Base-by-base conservation (phyloP, 176 grass and related monocot genomes). In the Pharus latifolius region DNA sequence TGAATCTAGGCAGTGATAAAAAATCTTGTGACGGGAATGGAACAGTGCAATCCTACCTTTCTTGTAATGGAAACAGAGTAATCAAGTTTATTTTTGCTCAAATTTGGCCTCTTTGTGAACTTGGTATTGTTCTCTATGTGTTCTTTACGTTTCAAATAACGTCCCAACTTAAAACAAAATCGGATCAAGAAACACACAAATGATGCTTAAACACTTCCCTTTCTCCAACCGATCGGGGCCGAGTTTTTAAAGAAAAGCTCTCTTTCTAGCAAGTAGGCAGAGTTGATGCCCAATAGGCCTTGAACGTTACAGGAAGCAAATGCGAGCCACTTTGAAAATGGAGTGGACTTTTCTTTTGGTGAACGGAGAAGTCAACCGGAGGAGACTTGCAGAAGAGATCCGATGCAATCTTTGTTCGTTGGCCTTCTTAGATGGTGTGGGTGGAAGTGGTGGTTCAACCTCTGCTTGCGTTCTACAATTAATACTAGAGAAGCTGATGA, bases 241-340 rank as follows among this genome's bases (percentile, higher is more conserved):
- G 28, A 54, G 5, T 40, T 57, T 27, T 44, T 51, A 45, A 2
- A 1, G 5, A 26, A 20, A 35, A 31, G 16, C 26, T n/a, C 15
- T 5, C 6, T 13, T 15, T 49, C 6, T 10, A 3, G 70, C n/a
- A 37, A 65, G 61, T 73, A 73, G 82, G 67, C 67, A 73, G 50
- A 54, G 32, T 22, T 4, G 9, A 49, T 32, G 5, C 20, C 24
- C 30, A 45, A 0, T 16, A 20, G 7, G n/a, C 42, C 20, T 29
- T 20, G 1, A 8, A 5, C 4, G 35, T 38, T 38, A 38, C 8
- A 38, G 4, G 35, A n/a, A 38, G 35, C 8, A 38, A 38, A 38
- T 38, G 9, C 35, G 35, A 38, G 35, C 8, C 35, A 38, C 35
- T 9, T 38, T 38, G 9, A 5, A 4, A 38, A 9, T 38, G 14